These are phyloP conservation scores for Hypoxylon crocopeplum DNA, from an alignment of 495 filamentous ascomycete species.

Conservation along the genomic window DNA sequence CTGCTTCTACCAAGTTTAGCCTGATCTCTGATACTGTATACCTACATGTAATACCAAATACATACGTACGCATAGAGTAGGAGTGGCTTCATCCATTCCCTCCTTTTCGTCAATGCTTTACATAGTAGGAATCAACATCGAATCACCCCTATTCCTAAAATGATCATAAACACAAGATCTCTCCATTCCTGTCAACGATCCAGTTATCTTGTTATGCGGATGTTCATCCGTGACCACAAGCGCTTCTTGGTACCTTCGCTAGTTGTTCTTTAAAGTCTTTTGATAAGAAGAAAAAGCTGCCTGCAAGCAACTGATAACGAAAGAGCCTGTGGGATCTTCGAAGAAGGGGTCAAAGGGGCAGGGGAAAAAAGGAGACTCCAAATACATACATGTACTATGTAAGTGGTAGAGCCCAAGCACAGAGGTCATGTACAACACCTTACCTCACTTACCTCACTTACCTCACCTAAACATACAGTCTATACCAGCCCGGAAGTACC, in stretches of 20 bases:
- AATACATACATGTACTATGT: too few species aligned
- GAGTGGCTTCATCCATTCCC: conserved; percentile 12
- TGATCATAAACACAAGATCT: conserved; percentile 15
- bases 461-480: not conserved
- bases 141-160: conserved; percentile 29
- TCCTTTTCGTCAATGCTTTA: conserved; percentile 21
- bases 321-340: not conserved
- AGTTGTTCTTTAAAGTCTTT: not conserved
- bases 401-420: not conserved
- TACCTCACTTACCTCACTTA: not conserved
- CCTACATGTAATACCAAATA: conserved; percentile 1
- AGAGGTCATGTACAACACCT: not conserved
- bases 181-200: conserved; percentile 2
- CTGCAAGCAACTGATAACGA: not conserved
- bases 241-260: too few species aligned
- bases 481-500: conserved; percentile 29
- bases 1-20: conserved; percentile 11
- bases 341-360: not conserved
- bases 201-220: not conserved
- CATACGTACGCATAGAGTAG: not conserved
- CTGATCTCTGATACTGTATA: conserved; percentile 30
- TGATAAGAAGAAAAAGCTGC: conserved; percentile 7
- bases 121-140: conserved; percentile 12
- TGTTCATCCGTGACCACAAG: conserved; percentile 11
- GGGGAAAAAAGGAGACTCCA: too few species aligned